Percentiles rank a stretch among this genome's conserved stretches.
These are phyloP conservation scores for Micractinium sp. DNA, from an alignment of 139 green algal genomes.

Conservation along the genomic window DNA sequence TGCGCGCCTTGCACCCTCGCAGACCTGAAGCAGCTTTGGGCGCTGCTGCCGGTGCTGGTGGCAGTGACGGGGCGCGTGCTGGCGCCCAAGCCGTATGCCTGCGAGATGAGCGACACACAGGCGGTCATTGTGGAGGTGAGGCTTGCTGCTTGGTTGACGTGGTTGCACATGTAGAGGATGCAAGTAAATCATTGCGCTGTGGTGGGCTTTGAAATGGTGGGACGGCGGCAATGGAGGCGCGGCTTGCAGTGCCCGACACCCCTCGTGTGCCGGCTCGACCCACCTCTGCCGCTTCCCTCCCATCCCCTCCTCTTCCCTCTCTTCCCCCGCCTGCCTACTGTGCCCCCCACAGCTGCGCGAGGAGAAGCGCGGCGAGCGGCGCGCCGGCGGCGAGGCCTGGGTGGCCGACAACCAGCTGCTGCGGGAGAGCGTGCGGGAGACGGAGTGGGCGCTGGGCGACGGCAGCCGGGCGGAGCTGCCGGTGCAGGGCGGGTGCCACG, in stretches of 20 bases:
- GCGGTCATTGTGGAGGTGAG: slow-evolving; percentile 38
- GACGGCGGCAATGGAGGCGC: neutral
- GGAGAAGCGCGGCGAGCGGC: slow-evolving; percentile 35
- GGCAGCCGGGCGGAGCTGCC: slow-evolving; percentile 28
- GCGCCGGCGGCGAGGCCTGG: slow-evolving; percentile 19
- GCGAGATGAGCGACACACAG: slow-evolving; percentile 36
- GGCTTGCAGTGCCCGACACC: neutral
- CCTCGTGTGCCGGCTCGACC: no score
- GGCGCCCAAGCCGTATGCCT: slow-evolving; percentile 5
- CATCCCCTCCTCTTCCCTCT: neutral
- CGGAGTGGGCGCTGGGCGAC: slow-evolving; percentile 36
- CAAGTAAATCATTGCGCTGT: no score
- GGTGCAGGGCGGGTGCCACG: slow-evolving; percentile 26
- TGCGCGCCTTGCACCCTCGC: neutral
- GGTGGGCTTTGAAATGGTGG: neutral
- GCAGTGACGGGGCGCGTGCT: slow-evolving; percentile 46
- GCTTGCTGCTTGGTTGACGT: no score
- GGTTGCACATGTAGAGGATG: no score
- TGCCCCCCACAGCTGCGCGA: slow-evolving; percentile 6
- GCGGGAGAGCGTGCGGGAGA: slow-evolving; percentile 19
- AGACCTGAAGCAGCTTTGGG: slow-evolving; percentile 41
- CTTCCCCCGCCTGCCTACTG: neutral
- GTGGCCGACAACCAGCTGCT: slow-evolving; percentile 19
- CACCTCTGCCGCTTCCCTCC: neutral
- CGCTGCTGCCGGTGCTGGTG: slow-evolving; percentile 38